Conservation (phyloP, 2,329 filamentous ascomycete genomes). For the Cordyceps militaris region DNA sequence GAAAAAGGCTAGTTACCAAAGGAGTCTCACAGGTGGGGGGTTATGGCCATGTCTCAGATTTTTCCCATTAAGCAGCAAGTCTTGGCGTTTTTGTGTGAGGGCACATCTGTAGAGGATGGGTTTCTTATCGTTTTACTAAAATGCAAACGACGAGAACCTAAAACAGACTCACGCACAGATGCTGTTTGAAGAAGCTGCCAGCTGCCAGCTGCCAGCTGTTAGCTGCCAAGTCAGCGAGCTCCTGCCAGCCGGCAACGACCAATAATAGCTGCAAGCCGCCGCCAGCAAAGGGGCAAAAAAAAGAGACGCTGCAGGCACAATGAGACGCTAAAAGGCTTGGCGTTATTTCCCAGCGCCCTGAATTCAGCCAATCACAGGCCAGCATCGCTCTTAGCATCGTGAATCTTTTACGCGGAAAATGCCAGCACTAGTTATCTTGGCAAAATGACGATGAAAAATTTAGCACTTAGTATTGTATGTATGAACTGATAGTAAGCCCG, state of each 20-base stretch:
- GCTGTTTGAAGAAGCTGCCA: not conserved
- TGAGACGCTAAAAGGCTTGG: conserved; percentile 10
- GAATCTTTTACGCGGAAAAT: not conserved
- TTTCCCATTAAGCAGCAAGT: not conserved
- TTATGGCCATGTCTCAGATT: not conserved
- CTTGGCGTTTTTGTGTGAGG: not conserved
- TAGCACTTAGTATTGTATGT: too few species aligned
- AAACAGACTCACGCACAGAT: not conserved
- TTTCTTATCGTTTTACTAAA: too few species aligned
- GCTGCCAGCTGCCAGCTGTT: not conserved
- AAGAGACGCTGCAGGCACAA: not conserved
- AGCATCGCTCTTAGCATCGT: conserved; percentile 1
- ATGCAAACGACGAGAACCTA: too few species aligned
- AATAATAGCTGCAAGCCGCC: not conserved
- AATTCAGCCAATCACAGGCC: not conserved
- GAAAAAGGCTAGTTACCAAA: not conserved
- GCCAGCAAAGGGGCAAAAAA: not conserved
- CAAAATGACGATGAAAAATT: not conserved
- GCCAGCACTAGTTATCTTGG: not conserved
- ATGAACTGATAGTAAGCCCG: too few species aligned
- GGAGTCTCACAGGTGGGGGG: not conserved
- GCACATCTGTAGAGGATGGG: too few species aligned
- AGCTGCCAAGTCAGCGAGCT: too few species aligned
- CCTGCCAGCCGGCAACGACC: too few species aligned
- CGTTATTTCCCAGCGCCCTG: conserved; percentile 9